Conservation (phyloP, 2,329 filamentous ascomycete species). For the Trichophyton schoenleinii region DNA sequence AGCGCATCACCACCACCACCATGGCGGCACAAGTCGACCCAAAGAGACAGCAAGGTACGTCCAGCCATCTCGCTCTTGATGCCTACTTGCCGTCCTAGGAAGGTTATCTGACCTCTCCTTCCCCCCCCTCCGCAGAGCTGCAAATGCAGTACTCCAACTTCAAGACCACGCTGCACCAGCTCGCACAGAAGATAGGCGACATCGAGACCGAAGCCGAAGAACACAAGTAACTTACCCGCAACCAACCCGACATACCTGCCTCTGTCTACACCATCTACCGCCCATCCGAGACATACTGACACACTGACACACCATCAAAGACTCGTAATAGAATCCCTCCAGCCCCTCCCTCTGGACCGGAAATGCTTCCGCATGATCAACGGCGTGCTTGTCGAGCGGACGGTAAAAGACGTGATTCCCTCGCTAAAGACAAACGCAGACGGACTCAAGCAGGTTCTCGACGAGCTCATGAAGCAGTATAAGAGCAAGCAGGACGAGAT, state of each 20-base stretch:
- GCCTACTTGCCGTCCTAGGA: neutral
- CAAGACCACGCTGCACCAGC: conserved; percentile 68
- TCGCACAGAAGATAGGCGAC: conserved; percentile 92
- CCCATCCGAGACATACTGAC: neutral
- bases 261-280: neutral
- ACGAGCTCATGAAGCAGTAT: conserved; percentile 93
- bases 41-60: conserved; percentile 37
- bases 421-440: conserved; percentile 88
- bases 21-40: conserved; percentile 32
- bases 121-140: conserved; percentile 27
- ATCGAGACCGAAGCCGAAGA: conserved; percentile 96
- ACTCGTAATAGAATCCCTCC: conserved; percentile 83
- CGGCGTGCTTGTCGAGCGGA: conserved; percentile 86
- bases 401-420: conserved; percentile 82
- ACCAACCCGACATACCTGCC: too few species aligned
- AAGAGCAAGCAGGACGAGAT: conserved; percentile 87
- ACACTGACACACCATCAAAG: conserved; percentile 35
- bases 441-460: conserved; percentile 82
- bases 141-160: conserved; percentile 41
- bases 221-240: conserved; percentile 63
- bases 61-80: neutral
- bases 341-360: conserved; percentile 67
- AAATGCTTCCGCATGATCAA: conserved; percentile 99
- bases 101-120: neutral
- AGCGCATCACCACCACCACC: neutral